Base-by-base conservation (phyloP, 2,329 filamentous ascomycete species). In the Colletotrichum chrysophilum region DNA sequence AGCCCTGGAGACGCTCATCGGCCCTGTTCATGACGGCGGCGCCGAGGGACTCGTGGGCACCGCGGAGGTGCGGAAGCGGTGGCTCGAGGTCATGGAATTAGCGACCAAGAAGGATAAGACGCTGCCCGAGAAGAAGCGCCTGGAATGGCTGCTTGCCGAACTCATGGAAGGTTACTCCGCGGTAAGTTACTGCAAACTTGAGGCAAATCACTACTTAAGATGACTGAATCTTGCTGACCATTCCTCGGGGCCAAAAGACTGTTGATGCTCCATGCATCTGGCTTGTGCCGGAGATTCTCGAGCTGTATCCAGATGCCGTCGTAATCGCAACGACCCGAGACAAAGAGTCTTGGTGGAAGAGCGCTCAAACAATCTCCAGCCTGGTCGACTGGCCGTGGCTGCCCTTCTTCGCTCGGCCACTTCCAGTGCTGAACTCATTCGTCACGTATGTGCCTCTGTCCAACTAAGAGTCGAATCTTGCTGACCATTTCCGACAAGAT, bases 1-100 rank as follows among this genome's bases (percentile, higher is more conserved):
- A 14, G 80, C 79, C 2, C 74, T 80, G 18, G 70, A 75, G 26
- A 81, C 78, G 28, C 74, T 81, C 28, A 77, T 81, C 28, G 79
- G 74, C 4, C 79, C 79, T 4, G 78, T 80, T 28, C 77, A 79
- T 69, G 77, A 80, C 52, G 76, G 77, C 52, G 78, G 79, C 52
- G 79, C 79, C 2, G 77, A 80, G 62, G 26, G 76, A 3, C 77
- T 70, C 21, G 64, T 71, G 24, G 79, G 78, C 2, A 68, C 76
- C 18, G 72, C 77, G 64, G 48, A 26, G 58, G 75, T 78, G 26
- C 61, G 77, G 62, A 76, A 74, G 67, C 66, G 62, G n/a, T 79
- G 77, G 78, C 55, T 66, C 21, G 60, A 71, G 30, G 73, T 66
- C 34, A 61, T 71, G 73, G 24, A 24, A 3, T 34, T 70, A 8